A percentile compares a stretch with the other conserved stretches of the same genome.
Conservation (phyloP, 176 grass and related monocot species). For the Themeda triandra region DNA sequence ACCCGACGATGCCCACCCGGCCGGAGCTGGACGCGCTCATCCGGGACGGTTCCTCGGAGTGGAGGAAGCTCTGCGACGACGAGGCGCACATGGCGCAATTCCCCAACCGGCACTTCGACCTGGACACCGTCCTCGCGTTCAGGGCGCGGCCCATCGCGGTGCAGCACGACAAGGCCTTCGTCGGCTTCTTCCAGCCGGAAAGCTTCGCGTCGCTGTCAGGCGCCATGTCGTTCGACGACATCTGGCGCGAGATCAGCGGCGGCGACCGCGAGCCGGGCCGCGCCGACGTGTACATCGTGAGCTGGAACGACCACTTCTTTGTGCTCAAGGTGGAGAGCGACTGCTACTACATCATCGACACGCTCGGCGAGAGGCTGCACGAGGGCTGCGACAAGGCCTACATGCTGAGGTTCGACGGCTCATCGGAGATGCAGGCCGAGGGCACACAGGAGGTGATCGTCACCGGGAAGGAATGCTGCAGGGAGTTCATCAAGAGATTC, state of each 20-base stretch:
- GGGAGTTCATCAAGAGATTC: constrained; percentile 95
- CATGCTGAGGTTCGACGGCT: constrained; percentile 76
- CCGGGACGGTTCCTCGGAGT: constrained; percentile 84
- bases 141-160: constrained; percentile 58
- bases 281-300: constrained; percentile 68
- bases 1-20: constrained; percentile 52
- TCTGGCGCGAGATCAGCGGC: constrained; percentile 68
- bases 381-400: constrained; percentile 93
- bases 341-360: constrained; percentile 79
- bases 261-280: background rate
- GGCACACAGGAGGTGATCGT: constrained; percentile 39
- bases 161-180: constrained; percentile 61
- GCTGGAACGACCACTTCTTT: constrained; percentile 99
- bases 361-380: constrained; percentile 81
- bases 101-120: constrained; percentile 92
- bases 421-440: constrained; percentile 64
- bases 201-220: constrained; percentile 76
- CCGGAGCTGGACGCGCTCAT: constrained; percentile 71
- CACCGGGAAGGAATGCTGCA: constrained; percentile 91
- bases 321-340: constrained; percentile 74
- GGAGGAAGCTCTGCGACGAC: constrained; percentile 69
- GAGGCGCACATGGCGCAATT: constrained; percentile 52
- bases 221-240: constrained; percentile 85
- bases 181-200: constrained; percentile 97
- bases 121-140: constrained; percentile 75